Percentiles rank a stretch among this genome's conserved stretches.
Evolutionary conservation across 345 rosid species (phyloP).

Genomic region (Eucalyptus grandis): DNA sequence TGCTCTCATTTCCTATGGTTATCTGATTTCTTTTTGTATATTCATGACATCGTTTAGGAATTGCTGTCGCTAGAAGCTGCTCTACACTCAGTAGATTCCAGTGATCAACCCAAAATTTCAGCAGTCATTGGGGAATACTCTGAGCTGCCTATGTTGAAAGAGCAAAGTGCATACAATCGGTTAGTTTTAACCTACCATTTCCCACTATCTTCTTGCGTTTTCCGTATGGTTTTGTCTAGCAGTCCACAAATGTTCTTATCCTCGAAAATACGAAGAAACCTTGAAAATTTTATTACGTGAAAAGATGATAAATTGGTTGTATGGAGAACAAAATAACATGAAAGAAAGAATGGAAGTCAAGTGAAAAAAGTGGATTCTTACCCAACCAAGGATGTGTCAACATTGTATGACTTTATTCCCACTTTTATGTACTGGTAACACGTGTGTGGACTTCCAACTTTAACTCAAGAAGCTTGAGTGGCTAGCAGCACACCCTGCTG

Average conservation of each 20-base stretch:
- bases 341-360: background rate
- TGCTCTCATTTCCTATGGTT: background rate
- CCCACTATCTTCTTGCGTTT: background rate
- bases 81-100: constrained; percentile 27
- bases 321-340: background rate
- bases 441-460: background rate
- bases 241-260: background rate
- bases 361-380: background rate
- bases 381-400: background rate
- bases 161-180: constrained; percentile 48
- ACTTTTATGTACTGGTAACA: background rate
- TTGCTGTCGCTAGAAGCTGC: constrained; percentile 51
- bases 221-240: background rate
- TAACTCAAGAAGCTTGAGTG: background rate
- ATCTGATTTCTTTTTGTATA: background rate
- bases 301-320: background rate
- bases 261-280: background rate
- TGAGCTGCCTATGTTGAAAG: constrained; percentile 44
- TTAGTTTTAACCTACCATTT: constrained; percentile 4
- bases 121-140: constrained; percentile 40
- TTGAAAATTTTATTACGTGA: background rate
- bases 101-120: constrained; percentile 35
- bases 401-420: background rate
- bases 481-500: background rate
- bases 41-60: constrained; percentile 25